Base-by-base conservation (phyloP, 2,329 filamentous ascomycete species). In the Diaporthe humulicola region DNA sequence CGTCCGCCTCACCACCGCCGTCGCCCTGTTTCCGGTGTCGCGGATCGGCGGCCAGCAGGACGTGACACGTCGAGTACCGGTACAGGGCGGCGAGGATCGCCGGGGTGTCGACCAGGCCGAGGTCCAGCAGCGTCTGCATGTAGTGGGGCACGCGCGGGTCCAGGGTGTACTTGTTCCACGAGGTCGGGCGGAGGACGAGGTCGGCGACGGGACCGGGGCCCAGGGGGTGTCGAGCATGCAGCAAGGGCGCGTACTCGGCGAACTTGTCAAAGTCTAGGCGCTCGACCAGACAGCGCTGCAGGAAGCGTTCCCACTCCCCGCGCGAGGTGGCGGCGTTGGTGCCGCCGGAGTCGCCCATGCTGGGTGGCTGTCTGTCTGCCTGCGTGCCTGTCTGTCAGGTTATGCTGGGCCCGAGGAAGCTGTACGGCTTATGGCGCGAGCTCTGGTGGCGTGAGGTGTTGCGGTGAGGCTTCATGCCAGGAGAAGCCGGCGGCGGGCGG, bases 141-240 rank as follows among this genome's bases (percentile, higher is more conserved):
- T 92, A 93, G n/a, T 85, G 86, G 0, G 88, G 87, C 12, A 92
- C 85, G 76, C 90, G 88, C 12, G 90, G 89, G 77, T 93, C 91
- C 78, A 91, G 87, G 73, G 83, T 87, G 79, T 88, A 84, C 77
- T 82, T 79, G 78, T 87, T 87, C 67, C 82, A 81, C 28, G 85
- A 82, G 57, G 86, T 86, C 3, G 91, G 91, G 33, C 87, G 87
- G 54, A 93, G 84, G 78, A 91, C 88, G 70, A 93, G 81, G 77
- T 92, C 87, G 83, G 90, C 89, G 76, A 93, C 83, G 74, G 85
- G 81, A 15, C 83, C 77, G 10, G 90, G 84, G 4, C 88, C 84
- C 14, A 93, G 82, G 1, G 89, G 89, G 76, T 90, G 83, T 77
- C 88, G 86, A 4, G 84, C 82, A 75, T 87, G 84, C 71, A 92